Base-by-base conservation (phyloP, 257 asterid genomes). In the Solanum sitiens region DNA sequence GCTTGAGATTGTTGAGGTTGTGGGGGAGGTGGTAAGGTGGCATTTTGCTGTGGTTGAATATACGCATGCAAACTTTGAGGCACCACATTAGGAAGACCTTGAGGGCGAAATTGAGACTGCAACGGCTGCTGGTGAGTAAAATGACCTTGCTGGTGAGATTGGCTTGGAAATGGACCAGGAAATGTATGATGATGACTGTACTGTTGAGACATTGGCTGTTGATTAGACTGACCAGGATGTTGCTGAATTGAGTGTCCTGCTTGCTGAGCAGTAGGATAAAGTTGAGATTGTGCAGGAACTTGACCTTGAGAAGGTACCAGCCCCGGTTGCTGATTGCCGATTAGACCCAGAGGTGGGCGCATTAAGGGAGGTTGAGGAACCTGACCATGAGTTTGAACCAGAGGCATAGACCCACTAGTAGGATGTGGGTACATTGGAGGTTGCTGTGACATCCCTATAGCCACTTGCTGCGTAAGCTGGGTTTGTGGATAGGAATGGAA, bases 401-500 rank as follows among this genome's bases (percentile, higher is more conserved):
- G 88, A 67, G 93, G 93, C 32, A 88, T 65, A 77, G 95, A 68
- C 56, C 91, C 96, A 93, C 91, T 88, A 15, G 91, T 37, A 3
- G 88, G 92, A 87, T 89, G 91, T 67, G 89, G 90, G 86, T 90
- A 91, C 86, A 87, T 80, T 14, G 89, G 90, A 47, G 89, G 93
- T 87, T 93, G 96, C 86, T 93, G 94, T 44, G 90, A 72, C 61
- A 88, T 88, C 44, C 93, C 95, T 32, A 90, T 6, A 86, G 91
- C 96, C 91, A 89, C 87, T 84, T 92, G 91, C 86, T 91, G 98
- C 68, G 89, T 90, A n/a, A 90, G 89, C 87, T 92, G 95, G 84
- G 95, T 89, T 76, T 89, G 98, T 65, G 91, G 92, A 89, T 93
- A 94, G 70, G 99, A 91, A 72, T 93, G 94, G 91, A 92, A 93